These are phyloP conservation scores for Macrophomina tecta DNA, from an alignment of 2,329 filamentous ascomycete genomes.

Conservation along the genomic window DNA sequence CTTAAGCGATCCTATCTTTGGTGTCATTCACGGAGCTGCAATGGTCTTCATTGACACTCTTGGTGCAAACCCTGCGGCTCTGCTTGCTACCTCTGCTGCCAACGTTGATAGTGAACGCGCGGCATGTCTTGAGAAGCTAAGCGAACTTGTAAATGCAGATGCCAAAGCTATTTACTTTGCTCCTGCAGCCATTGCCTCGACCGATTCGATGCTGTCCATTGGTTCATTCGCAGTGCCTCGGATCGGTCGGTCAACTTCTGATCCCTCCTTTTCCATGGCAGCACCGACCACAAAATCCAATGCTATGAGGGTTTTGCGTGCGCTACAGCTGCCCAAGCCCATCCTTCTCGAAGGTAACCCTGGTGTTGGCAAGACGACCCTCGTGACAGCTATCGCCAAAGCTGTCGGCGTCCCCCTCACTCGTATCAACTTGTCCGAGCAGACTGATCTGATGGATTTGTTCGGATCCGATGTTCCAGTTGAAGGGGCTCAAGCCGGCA, in stretches of 20 bases:
- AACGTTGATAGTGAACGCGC: constrained; percentile 74
- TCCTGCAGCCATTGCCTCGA: constrained; percentile 64
- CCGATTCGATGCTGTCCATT: constrained; percentile 64
- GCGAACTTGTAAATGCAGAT: constrained; percentile 69
- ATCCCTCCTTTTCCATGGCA: constrained; percentile 76
- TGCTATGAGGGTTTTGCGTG: constrained; percentile 87
- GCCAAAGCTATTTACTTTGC: constrained; percentile 69
- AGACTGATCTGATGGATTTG: constrained; percentile 96
- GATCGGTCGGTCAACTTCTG: constrained; percentile 54
- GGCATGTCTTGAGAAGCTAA: constrained; percentile 75
- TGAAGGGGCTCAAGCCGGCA: constrained; percentile 87
- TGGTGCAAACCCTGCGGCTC: constrained; percentile 89
- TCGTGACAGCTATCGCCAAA: constrained; percentile 83
- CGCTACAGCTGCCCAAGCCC: constrained; percentile 85
- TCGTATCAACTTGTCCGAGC: constrained; percentile 95
- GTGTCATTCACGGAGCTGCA: constrained; percentile 82
- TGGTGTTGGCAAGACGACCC: constrained; percentile 96
- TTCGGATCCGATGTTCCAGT: constrained; percentile 97
- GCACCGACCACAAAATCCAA: constrained; percentile 91
- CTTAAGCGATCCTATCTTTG: constrained; percentile 55
- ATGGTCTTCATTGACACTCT: constrained; percentile 96
- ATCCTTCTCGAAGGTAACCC: constrained; percentile 95
- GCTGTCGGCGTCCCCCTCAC: constrained; percentile 83
- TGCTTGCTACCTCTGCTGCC: constrained; percentile 74
- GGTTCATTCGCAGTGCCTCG: constrained; percentile 76